Evolutionary conservation across 73 alveolate genomes (phyloP), one percentile per base, ranked within the genome.

Genomic region (Blepharisma japonicum): DNA sequence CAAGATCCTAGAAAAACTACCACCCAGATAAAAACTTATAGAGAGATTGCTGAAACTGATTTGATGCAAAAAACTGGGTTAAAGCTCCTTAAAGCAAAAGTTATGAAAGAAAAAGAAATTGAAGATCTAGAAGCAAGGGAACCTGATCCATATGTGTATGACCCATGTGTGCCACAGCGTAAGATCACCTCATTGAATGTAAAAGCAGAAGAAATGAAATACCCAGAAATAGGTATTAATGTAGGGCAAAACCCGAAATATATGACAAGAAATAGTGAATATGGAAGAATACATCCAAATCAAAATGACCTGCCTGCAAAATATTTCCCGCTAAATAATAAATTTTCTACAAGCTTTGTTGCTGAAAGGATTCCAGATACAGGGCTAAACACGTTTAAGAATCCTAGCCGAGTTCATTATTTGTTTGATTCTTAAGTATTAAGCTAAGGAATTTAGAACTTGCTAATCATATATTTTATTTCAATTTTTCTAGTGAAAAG

Each of bases 351-450:
- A 18, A 70, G 80, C 5, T 70, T 70, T 45, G 80, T 70, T 0
- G 70, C 68, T 70, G 56, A 70, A 47, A 70, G 66, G 5, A 70
- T 70, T 45, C 80, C 80, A 14, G 80, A 70, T 25, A 5, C 80
- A 18, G 42, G 77, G 23, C 45, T 70, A n/a, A 70, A 70, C 27
- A 70, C 80, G 2, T 39, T 47, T 70, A 7, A 14, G 14, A 70
- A 48, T 14, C 80, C 80, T 18, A 70, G 80, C 46, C 20, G 80
- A 14, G 61, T 70, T 8, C 80, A 70, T 70, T 20, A 70, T 45
- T n/a, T 45, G 45, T 70, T 70, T 70, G 80, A 70, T 45, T 39
- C 80, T 70, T 70, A 47, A 61, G 67, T 32, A 32, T 32, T 32
- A 32, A 32, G 42, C 42, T 32, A 32, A 32, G 3, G 42, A 32